These are phyloP conservation scores for Asterophora lycoperdoides DNA, from an alignment of 768 basidiomycete species.

Conservation along the genomic window DNA sequence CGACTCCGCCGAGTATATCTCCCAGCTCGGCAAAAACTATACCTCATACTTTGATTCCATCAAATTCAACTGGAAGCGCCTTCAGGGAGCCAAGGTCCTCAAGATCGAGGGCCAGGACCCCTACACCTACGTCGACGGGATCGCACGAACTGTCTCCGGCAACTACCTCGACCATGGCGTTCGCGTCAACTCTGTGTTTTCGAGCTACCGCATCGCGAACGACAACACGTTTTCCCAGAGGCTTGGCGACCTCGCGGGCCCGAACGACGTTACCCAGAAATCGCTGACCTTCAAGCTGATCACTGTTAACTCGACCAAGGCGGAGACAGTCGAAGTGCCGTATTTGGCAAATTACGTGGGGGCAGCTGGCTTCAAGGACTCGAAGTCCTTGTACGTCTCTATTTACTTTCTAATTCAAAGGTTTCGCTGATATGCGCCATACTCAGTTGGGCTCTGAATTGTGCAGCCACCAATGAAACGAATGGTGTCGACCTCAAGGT, in stretches of 20 bases:
- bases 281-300: slow-evolving; percentile 47
- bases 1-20: slow-evolving; percentile 48
- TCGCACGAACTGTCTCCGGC: slow-evolving; percentile 56
- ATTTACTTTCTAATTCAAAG: too few species aligned
- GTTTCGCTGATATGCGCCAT: neutral
- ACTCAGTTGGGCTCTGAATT: slow-evolving; percentile 33
- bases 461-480: slow-evolving; percentile 44
- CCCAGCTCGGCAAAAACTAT: slow-evolving; percentile 41
- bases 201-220: slow-evolving; percentile 50
- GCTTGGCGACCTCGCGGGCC: slow-evolving; percentile 53
- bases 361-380: slow-evolving; percentile 41
- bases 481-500: slow-evolving; percentile 46
- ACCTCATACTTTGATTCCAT: slow-evolving; percentile 44
- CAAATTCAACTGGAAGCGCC: slow-evolving; percentile 53
- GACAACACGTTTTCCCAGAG: slow-evolving; percentile 51
- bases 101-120: slow-evolving; percentile 50
- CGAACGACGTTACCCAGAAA: slow-evolving; percentile 41
- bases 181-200: slow-evolving; percentile 59
- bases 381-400: slow-evolving; percentile 43
- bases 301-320: slow-evolving; percentile 38
- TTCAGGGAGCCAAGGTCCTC: slow-evolving; percentile 56
- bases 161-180: slow-evolving; percentile 63
- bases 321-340: slow-evolving; percentile 49
- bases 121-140: slow-evolving; percentile 50
- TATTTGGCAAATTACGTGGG: slow-evolving; percentile 48